These are phyloP conservation scores for Tetrapisispora fleetii DNA, from an alignment of 805 yeast genomes.

Conservation along the genomic window DNA sequence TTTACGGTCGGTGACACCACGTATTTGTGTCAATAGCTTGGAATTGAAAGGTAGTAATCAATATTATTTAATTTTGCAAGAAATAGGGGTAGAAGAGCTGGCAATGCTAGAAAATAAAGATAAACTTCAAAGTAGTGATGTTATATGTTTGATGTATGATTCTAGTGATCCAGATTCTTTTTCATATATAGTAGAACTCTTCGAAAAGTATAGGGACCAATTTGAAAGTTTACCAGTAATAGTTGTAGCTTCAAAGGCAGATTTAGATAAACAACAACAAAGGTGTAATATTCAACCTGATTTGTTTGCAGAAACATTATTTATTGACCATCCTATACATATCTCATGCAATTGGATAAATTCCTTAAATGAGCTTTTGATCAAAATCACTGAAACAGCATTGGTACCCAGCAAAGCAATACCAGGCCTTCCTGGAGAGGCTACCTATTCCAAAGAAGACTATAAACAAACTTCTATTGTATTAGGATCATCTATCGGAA, in stretches of 20 bases:
- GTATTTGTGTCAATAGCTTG: constrained; percentile 81
- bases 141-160: constrained; percentile 80
- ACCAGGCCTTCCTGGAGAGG: constrained; percentile 63
- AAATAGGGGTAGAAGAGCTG: constrained; percentile 76
- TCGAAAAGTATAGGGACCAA: constrained; percentile 42
- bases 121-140: constrained; percentile 79
- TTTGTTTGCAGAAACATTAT: constrained; percentile 57
- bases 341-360: constrained; percentile 86
- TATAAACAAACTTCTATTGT: constrained; percentile 43
- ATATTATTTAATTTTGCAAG: constrained; percentile 84
- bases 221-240: constrained; percentile 67
- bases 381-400: constrained; percentile 84
- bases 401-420: constrained; percentile 69
- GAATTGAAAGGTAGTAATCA: constrained; percentile 94
- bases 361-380: constrained; percentile 73
- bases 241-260: constrained; percentile 90
- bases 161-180: constrained; percentile 95
- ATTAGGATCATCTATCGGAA: constrained; percentile 61
- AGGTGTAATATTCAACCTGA: constrained; percentile 82
- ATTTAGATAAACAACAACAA: constrained; percentile 91
- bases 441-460: constrained; percentile 37
- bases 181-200: constrained; percentile 65
- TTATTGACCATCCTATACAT: constrained; percentile 75
- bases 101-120: constrained; percentile 65
- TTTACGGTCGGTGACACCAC: constrained; percentile 73